phyloP scores from a whole-genome alignment of 306 rosid genomes.

The Lathyrus aphaca region DNA sequence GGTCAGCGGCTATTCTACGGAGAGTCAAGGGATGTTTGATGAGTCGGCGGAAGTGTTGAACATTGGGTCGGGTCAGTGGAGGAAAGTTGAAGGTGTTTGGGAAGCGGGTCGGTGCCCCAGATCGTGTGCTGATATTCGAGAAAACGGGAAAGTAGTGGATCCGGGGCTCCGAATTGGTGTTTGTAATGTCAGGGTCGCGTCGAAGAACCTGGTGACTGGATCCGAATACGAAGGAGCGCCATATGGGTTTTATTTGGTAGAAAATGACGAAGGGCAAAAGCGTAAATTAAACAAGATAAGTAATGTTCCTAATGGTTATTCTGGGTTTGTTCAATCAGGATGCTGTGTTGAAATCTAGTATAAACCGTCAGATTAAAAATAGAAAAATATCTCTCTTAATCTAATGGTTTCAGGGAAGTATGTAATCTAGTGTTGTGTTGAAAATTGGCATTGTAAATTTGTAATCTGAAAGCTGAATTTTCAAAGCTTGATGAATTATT shows the following conservation, averaged over 20 bases:
- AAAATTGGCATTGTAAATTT: no score
- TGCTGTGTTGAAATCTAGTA: slow-evolving; percentile 49
- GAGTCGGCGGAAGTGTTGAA: slow-evolving; percentile 40
- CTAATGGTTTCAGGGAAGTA: no score
- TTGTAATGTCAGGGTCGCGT: slow-evolving; percentile 36
- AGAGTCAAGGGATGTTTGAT: slow-evolving; percentile 50
- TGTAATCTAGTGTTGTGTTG: no score
- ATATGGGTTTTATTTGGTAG: slow-evolving; percentile 43
- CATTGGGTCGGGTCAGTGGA: slow-evolving; percentile 46
- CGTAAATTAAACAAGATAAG: slow-evolving; percentile 28
- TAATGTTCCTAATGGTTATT: slow-evolving; percentile 36
- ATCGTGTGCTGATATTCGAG: slow-evolving; percentile 30
- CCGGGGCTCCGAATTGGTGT: slow-evolving; percentile 38
- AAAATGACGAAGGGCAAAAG: slow-evolving; percentile 39
- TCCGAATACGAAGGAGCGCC: slow-evolving; percentile 45
- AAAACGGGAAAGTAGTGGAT: slow-evolving; percentile 37
- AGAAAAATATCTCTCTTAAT: no score
- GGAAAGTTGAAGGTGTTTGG: slow-evolving; percentile 30
- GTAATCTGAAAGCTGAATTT: no score
- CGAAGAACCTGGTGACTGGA: slow-evolving; percentile 35
- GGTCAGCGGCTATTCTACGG: slow-evolving; percentile 50
- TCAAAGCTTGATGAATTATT: no score
- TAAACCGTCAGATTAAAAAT: no score
- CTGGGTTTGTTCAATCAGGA: slow-evolving; percentile 57
- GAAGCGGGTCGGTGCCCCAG: slow-evolving; percentile 51